Conservation (phyloP, 106 monocot species). For the Xerophyta viscosa region DNA sequence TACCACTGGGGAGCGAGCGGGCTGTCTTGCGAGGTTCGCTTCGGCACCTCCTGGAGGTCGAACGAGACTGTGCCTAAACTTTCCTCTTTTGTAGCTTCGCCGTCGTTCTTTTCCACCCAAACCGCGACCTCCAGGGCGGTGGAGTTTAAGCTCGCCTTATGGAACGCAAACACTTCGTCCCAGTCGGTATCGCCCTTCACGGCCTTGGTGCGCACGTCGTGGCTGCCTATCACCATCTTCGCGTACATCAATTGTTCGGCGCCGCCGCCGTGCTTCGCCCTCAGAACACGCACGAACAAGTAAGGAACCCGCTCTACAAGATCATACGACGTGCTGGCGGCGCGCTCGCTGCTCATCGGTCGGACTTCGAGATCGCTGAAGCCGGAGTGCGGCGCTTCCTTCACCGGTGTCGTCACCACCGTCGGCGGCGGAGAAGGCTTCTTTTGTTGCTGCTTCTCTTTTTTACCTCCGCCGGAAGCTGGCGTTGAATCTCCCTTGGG, state of each 20-base stretch:
- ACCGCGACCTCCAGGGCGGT: conserved; percentile 62
- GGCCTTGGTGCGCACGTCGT: conserved; percentile 40
- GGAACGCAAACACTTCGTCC: conserved; percentile 90
- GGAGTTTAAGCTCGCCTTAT: conserved; percentile 64
- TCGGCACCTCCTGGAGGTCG: conserved; percentile 80
- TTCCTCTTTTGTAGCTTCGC: conserved; percentile 9
- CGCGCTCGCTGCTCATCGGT: conserved; percentile 13
- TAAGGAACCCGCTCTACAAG: conserved; percentile 70
- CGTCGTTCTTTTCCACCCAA: conserved; percentile 18
- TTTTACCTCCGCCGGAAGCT: neutral
- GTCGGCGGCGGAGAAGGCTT: conserved; percentile 5
- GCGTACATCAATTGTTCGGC: conserved; percentile 26
- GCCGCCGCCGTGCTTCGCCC: conserved; percentile 31
- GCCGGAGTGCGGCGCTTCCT: conserved; percentile 8
- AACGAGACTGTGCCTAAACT: conserved; percentile 67
- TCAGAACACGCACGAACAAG: conserved; percentile 71
- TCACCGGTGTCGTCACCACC: conserved; percentile 26
- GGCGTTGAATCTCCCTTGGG: conserved; percentile 17
- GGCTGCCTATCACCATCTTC: conserved; percentile 60
- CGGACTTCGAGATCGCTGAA: conserved; percentile 37
- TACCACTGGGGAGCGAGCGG: conserved; percentile 92
- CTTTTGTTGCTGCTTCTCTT: conserved; percentile 12
- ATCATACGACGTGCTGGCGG: conserved; percentile 40
- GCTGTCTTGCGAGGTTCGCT: conserved; percentile 76
- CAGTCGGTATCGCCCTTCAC: conserved; percentile 25